Percentiles rank a stretch among this genome's conserved stretches.
Evolutionary conservation across 2,329 filamentous ascomycete genomes (phyloP).

Genomic region (Chaetomiaceae sp.): DNA sequence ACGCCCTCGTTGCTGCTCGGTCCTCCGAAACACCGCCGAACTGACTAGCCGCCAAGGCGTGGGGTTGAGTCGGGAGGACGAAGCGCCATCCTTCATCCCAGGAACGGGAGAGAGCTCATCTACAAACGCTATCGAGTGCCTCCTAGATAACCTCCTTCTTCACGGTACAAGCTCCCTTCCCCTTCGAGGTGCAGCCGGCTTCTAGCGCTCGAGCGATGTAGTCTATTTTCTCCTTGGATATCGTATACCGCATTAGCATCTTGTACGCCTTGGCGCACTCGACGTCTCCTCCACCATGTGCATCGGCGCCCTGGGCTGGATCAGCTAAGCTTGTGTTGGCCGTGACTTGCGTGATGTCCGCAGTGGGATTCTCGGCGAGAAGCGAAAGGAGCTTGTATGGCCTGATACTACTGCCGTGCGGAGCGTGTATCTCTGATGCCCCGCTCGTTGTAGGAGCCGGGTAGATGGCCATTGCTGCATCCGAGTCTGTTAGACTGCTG

Average conservation of each 20-base stretch:
- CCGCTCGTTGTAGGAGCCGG: background rate
- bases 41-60: too few relatives aligned
- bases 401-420: background rate
- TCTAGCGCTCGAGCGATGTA: slow-evolving; percentile 15
- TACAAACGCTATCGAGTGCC: slow-evolving; percentile 15
- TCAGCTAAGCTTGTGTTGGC: background rate
- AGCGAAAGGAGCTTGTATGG: slow-evolving; percentile 18
- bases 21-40: too few relatives aligned
- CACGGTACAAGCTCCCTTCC: slow-evolving; percentile 14
- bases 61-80: too few relatives aligned
- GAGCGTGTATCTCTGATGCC: background rate
- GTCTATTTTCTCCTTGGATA: slow-evolving; percentile 19
- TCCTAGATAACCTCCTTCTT: slow-evolving; percentile 14
- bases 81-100: too few relatives aligned
- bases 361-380: slow-evolving; percentile 11
- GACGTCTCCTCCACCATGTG: slow-evolving; percentile 2
- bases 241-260: slow-evolving; percentile 19
- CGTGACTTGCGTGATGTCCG: slow-evolving; percentile 14
- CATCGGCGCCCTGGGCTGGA: background rate
- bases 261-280: slow-evolving; percentile 18
- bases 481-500: background rate
- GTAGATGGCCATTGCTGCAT: background rate
- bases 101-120: too few relatives aligned
- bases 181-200: slow-evolving; percentile 14
- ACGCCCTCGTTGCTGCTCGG: too few relatives aligned